These are phyloP conservation scores for Lipomyces starkeyi DNA, from an alignment of 805 yeast species.

Conservation along the genomic window DNA sequence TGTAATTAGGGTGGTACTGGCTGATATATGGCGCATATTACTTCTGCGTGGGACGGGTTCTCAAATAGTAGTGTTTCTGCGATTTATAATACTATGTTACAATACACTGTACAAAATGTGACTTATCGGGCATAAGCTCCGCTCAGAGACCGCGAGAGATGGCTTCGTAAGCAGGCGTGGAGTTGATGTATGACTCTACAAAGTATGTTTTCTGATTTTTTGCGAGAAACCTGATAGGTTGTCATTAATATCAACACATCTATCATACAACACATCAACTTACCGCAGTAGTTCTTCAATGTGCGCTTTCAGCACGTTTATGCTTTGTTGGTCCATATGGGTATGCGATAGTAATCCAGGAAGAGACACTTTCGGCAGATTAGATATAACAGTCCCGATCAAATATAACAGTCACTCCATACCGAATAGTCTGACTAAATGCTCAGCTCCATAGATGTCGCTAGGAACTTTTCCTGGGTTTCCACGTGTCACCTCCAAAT, in stretches of 20 bases:
- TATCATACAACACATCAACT: background rate
- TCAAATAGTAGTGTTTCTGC: background rate
- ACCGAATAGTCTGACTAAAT: slow-evolving; percentile 70
- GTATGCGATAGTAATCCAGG: slow-evolving; percentile 86
- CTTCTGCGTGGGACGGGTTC: background rate
- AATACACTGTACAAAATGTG: background rate
- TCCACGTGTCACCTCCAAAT: slow-evolving; percentile 54
- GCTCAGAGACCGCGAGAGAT: slow-evolving; percentile 51
- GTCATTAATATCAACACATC: background rate
- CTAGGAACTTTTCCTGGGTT: slow-evolving; percentile 49
- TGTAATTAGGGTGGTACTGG: background rate
- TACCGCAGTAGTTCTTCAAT: slow-evolving; percentile 61
- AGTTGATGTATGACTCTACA: slow-evolving; percentile 55
- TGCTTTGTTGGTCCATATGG: slow-evolving; percentile 77
- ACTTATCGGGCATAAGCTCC: background rate
- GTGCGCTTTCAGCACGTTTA: slow-evolving; percentile 60
- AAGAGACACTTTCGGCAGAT: slow-evolving; percentile 57
- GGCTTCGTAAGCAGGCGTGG: slow-evolving; percentile 59
- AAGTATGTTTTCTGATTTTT: slow-evolving; percentile 51
- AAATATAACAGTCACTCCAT: background rate
- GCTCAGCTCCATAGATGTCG: slow-evolving; percentile 78
- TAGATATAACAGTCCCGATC: background rate
- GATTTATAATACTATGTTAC: slow-evolving; percentile 5
- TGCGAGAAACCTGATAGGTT: slow-evolving; percentile 47
- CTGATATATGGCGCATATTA: background rate